phyloP scores from a whole-genome alignment of 2,329 filamentous ascomycete species.

The Didymella glomerata region DNA sequence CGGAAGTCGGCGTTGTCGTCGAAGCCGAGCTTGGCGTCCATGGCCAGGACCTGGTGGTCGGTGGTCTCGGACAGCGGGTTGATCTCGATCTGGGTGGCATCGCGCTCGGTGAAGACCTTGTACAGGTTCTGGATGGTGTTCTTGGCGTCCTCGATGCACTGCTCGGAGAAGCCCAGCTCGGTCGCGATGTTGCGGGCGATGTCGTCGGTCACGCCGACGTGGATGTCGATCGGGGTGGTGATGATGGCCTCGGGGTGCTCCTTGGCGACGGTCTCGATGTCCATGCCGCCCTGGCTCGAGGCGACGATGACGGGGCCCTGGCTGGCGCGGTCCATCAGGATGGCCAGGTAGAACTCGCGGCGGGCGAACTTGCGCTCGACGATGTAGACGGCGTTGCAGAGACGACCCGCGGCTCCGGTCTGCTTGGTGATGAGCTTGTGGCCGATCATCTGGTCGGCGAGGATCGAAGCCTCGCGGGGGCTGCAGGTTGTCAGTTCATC shows the following conservation, averaged over 20 bases:
- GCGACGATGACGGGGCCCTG: constrained; percentile 96
- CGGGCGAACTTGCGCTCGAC: constrained; percentile 99
- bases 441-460: constrained; percentile 99
- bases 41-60: constrained; percentile 97
- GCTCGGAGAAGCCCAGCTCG: constrained; percentile 95
- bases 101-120: constrained; percentile 97
- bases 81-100: constrained; percentile 99
- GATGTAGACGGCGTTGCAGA: constrained; percentile 98
- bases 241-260: constrained; percentile 95
- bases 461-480: constrained; percentile 93
- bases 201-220: constrained; percentile 92
- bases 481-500: constrained; percentile 47
- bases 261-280: constrained; percentile 98
- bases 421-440: constrained; percentile 99
- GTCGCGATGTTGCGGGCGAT: constrained; percentile 89
- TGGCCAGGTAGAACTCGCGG: constrained; percentile 97
- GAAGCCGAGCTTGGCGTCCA: constrained; percentile 99
- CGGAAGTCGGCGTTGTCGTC: constrained; percentile 99
- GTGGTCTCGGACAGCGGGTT: constrained; percentile 98
- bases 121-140: constrained; percentile 98
- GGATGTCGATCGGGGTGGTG: constrained; percentile 93
- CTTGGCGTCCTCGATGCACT: constrained; percentile 95
- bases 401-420: constrained; percentile 89
- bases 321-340: constrained; percentile 94
- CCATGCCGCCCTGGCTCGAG: constrained; percentile 98